Percentiles rank a stretch among this genome's conserved stretches.
Conservation (phyloP, 2,329 filamentous ascomycete genomes). For the Ophiostoma tasmaniense region DNA sequence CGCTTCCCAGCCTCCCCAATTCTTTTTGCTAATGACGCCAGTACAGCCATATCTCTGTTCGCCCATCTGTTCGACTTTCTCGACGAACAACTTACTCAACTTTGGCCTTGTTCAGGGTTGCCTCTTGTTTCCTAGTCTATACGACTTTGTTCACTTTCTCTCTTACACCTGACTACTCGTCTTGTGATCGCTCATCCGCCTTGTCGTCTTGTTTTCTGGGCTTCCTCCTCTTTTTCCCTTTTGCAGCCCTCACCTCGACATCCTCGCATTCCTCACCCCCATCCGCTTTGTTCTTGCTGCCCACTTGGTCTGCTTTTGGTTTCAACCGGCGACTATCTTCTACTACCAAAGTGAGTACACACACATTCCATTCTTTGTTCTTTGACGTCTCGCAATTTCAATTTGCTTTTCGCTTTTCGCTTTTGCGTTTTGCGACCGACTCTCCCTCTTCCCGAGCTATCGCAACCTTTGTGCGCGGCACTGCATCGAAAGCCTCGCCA, state of each 20-base stretch:
- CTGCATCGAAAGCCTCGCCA: not conserved
- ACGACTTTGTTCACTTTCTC: not conserved
- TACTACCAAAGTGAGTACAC: not conserved
- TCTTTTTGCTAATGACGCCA: conserved; percentile 19
- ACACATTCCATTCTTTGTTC: not conserved
- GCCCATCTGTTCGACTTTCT: conserved; percentile 8
- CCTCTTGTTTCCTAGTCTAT: conserved; percentile 7
- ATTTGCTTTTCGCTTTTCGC: not conserved
- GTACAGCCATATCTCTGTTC: conserved; percentile 14
- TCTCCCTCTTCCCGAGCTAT: not conserved
- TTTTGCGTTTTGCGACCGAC: not conserved
- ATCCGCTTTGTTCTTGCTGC: conserved; percentile 1
- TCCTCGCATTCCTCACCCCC: conserved; percentile 3
- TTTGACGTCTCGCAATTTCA: not conserved
- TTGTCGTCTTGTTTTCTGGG: not conserved
- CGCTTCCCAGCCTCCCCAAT: conserved; percentile 23
- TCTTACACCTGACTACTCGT: not conserved
- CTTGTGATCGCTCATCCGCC: not conserved
- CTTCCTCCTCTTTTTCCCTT: not conserved
- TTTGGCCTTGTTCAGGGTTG: conserved; percentile 11
- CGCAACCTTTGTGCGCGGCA: not conserved
- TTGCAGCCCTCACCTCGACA: not conserved
- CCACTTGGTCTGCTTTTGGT: conserved; percentile 2
- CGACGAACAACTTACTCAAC: conserved; percentile 7
- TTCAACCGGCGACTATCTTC: conserved; percentile 3